A percentile compares a stretch with the other conserved stretches of the same genome.
phyloP scores from a whole-genome alignment of 2,329 filamentous ascomycete species.

The Nemania abortiva region DNA sequence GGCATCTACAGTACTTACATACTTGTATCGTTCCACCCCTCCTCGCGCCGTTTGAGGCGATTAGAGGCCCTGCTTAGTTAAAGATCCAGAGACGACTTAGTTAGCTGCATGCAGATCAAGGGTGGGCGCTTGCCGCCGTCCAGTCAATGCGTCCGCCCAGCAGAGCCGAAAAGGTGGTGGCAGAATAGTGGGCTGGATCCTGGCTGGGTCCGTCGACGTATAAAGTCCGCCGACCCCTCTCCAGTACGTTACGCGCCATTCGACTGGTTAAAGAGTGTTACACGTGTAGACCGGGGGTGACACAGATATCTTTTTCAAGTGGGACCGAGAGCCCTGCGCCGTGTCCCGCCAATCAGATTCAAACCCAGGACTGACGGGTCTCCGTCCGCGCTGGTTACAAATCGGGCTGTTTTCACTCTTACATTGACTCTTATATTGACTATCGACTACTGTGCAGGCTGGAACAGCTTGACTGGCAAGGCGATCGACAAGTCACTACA shows the following conservation, averaged over 20 bases:
- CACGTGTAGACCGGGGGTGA: conserved; percentile 29
- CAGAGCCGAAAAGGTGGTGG: conserved; percentile 4
- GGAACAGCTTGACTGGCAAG: not conserved
- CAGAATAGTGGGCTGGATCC: conserved; percentile 1
- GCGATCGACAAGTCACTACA: conserved; percentile 5
- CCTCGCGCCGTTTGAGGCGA: conserved; percentile 12
- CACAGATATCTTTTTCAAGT: conserved; percentile 13
- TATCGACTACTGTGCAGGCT: not conserved
- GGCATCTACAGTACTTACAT: too few relatives aligned
- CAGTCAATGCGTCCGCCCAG: conserved; percentile 22
- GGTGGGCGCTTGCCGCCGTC: conserved; percentile 24
- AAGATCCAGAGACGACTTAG: not conserved
- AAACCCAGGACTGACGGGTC: conserved; percentile 6
- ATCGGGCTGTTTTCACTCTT: conserved; percentile 10
- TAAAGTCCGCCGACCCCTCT: conserved; percentile 18
- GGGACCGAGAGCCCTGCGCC: conserved; percentile 17
- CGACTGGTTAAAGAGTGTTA: conserved; percentile 34
- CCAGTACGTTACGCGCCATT: conserved; percentile 17
- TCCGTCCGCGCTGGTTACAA: conserved; percentile 7
- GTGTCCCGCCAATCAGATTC: conserved; percentile 1
- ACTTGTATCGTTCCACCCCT: conserved; percentile 14
- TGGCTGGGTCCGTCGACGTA: conserved; percentile 15
- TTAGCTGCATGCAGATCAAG: conserved; percentile 24
- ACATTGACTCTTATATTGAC: not conserved
- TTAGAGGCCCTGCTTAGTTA: conserved; percentile 9